These are phyloP conservation scores for Tetramitus jugosus DNA, from an alignment of 208 protist genomes.

Conservation along the genomic window DNA sequence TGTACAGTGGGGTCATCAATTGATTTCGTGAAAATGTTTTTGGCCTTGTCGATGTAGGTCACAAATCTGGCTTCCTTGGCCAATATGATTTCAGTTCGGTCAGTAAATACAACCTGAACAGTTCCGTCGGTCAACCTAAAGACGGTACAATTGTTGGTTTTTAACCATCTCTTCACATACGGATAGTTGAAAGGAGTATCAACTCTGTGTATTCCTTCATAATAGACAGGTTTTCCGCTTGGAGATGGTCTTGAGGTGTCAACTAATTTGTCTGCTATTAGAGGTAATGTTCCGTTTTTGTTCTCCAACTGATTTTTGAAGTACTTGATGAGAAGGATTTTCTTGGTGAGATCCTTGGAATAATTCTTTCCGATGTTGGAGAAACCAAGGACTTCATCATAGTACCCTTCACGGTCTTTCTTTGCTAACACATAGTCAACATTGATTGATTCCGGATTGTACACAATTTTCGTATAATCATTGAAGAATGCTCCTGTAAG, in stretches of 20 bases:
- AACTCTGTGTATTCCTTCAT: conserved; percentile 30
- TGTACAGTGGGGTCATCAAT: background rate
- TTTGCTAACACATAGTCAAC: conserved; percentile 78
- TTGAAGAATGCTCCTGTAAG: conserved; percentile 92
- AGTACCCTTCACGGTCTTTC: no score
- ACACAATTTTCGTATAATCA: conserved; percentile 89
- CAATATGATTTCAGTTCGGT: conserved; percentile 81
- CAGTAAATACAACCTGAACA: conserved; percentile 85
- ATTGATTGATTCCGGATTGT: conserved; percentile 52
- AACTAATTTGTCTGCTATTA: no score
- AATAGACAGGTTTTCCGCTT: background rate
- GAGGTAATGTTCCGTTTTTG: no score
- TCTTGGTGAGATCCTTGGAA: conserved; percentile 83
- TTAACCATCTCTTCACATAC: conserved; percentile 89
- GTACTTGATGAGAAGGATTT: conserved; percentile 89
- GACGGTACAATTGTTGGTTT: conserved; percentile 74
- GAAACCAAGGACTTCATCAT: conserved; percentile 57
- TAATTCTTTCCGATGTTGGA: conserved; percentile 61
- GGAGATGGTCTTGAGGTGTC: background rate
- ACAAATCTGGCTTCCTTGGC: conserved; percentile 68
- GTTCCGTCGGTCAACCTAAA: conserved; percentile 87
- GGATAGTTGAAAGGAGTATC: conserved; percentile 61
- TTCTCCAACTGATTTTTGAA: conserved; percentile 77
- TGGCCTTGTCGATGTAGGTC: conserved; percentile 58
- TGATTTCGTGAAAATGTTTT: background rate